Conservation (phyloP, 805 yeast genomes). For the Candida argentea region DNA sequence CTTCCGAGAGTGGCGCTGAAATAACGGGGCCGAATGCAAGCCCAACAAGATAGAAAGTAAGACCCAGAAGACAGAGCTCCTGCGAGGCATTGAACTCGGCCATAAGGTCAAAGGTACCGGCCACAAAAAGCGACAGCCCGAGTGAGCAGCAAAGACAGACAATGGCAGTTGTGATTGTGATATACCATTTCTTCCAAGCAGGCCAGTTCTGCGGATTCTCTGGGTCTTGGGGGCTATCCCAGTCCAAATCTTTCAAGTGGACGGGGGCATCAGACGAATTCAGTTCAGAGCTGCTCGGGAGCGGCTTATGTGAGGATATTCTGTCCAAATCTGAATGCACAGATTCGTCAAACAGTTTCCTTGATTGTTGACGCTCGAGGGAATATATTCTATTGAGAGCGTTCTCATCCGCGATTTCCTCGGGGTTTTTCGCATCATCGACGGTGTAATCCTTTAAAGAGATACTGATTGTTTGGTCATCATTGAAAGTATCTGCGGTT, state of each 20-base stretch:
- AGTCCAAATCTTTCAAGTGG: conserved; percentile 22
- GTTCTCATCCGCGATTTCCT: conserved; percentile 6
- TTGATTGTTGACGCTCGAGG: conserved; percentile 11
- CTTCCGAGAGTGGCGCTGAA: conserved; percentile 65
- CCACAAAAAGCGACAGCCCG: conserved; percentile 65
- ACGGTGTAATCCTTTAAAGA: too few relatives aligned
- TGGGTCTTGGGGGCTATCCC: conserved; percentile 56
- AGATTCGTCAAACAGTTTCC: conserved; percentile 10
- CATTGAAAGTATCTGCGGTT: conserved; percentile 1
- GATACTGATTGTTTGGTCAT: too few relatives aligned
- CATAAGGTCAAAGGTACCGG: conserved; percentile 49
- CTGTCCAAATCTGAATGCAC: conserved; percentile 8
- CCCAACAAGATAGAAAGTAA: conserved; percentile 63
- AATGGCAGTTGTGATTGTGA: conserved; percentile 54
- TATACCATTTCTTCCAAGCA: conserved; percentile 47
- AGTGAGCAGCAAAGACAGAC: conserved; percentile 62
- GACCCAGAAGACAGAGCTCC: conserved; percentile 55
- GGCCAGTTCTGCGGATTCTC: conserved; percentile 69
- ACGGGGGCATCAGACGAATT: conserved; percentile 2
- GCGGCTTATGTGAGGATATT: conserved; percentile 1
- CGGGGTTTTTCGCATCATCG: neutral
- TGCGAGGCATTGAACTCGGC: conserved; percentile 41
- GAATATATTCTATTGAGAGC: conserved; percentile 9
- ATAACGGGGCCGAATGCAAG: conserved; percentile 60
- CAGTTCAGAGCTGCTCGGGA: neutral